Evolutionary conservation across 768 basidiomycete genomes (phyloP).

Genomic region (Hericium coralloides): DNA sequence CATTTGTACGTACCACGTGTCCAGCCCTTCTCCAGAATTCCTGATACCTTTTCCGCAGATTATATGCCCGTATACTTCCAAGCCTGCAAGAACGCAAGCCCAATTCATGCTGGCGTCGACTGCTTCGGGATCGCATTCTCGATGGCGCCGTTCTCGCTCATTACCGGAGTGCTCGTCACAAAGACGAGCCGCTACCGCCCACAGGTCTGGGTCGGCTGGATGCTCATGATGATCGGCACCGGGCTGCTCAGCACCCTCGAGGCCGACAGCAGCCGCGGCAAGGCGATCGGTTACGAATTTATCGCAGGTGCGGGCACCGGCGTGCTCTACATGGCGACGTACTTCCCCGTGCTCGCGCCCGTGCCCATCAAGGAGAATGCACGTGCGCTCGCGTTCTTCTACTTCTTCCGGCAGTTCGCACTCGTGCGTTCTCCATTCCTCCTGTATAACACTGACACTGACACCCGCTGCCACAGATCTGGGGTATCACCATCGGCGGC

Average conservation of each 20-base stretch:
- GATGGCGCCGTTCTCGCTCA: slow-evolving; percentile 23
- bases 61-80: slow-evolving; percentile 31
- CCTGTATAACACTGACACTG: too few species aligned
- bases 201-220: slow-evolving; percentile 27
- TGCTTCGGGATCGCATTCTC: slow-evolving; percentile 26
- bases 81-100: slow-evolving; percentile 26
- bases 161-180: slow-evolving; percentile 24
- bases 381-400: slow-evolving; percentile 34
- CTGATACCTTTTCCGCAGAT: slow-evolving; percentile 21
- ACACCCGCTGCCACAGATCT: too few species aligned
- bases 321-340: slow-evolving; percentile 14
- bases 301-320: slow-evolving; percentile 21
- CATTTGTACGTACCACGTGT: neutral
- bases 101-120: slow-evolving; percentile 27
- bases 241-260: slow-evolving; percentile 27
- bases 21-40: neutral
- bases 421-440: too few species aligned
- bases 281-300: slow-evolving; percentile 18
- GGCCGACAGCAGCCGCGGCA: slow-evolving; percentile 17
- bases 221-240: slow-evolving; percentile 22
- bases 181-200: slow-evolving; percentile 24
- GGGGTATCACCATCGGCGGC: too few species aligned
- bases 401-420: slow-evolving; percentile 29
- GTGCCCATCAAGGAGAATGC: slow-evolving; percentile 32
- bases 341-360: slow-evolving; percentile 42